phyloP scores from a whole-genome alignment of 2,329 filamentous ascomycete genomes.

The Colletotrichum melonis region DNA sequence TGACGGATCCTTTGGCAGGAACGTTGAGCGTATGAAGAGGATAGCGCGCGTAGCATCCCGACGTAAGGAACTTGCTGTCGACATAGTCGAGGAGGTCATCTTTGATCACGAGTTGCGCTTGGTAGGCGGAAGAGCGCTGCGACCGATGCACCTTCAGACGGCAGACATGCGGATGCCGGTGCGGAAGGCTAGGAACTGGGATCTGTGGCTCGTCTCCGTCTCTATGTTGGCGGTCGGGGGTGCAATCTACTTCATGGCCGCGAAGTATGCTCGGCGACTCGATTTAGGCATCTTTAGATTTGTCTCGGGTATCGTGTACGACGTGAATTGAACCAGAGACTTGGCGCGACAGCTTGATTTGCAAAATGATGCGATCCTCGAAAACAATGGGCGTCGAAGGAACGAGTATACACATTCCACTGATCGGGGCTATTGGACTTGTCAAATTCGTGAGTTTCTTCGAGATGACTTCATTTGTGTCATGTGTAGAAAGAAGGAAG shows the following conservation, averaged over 20 bases:
- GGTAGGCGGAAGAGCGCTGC: conserved; percentile 38
- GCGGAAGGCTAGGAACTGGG: conserved; percentile 27
- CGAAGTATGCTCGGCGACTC: neutral
- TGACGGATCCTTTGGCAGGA: conserved; percentile 44
- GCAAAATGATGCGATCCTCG: neutral
- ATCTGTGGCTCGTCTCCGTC: conserved; percentile 2
- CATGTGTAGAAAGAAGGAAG: neutral
- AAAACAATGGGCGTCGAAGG: neutral
- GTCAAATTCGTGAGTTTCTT: neutral
- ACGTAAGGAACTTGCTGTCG: conserved; percentile 51
- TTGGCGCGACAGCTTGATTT: neutral
- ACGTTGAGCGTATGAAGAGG: conserved; percentile 49
- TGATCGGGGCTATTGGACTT: neutral
- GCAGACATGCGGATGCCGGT: conserved; percentile 52
- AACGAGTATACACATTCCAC: neutral
- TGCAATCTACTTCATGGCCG: neutral
- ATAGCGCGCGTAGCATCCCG: conserved; percentile 51
- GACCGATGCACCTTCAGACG: conserved; percentile 56
- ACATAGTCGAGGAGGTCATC: conserved; percentile 56
- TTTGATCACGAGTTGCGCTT: conserved; percentile 48
- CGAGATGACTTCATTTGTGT: neutral
- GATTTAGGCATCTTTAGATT: neutral
- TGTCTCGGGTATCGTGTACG: neutral
- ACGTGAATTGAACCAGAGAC: neutral
- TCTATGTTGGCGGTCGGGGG: neutral